These are phyloP conservation scores for Suillus lakei DNA, from an alignment of 768 basidiomycete genomes.

Conservation along the genomic window DNA sequence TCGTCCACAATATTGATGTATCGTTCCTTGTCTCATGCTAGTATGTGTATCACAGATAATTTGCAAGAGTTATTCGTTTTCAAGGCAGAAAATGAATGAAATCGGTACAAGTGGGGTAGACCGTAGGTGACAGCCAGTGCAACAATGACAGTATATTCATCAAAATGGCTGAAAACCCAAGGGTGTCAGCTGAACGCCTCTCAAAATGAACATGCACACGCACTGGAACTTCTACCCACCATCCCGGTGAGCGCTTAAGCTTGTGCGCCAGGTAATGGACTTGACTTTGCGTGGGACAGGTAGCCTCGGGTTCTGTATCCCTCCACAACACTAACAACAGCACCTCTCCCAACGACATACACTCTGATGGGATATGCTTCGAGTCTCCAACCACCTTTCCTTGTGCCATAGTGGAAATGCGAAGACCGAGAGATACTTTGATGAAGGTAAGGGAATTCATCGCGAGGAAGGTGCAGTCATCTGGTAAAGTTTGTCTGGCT, in stretches of 20 bases:
- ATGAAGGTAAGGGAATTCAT: not conserved
- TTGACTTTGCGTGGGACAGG: not conserved
- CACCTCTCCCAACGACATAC: not conserved
- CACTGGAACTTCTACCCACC: not conserved
- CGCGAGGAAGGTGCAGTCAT: not conserved
- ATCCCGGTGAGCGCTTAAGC: slow-evolving; percentile 2
- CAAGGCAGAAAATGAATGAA: not conserved
- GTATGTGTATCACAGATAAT: not conserved
- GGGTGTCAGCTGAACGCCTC: not conserved
- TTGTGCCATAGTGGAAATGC: not conserved
- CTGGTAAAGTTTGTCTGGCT: not conserved
- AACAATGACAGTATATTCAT: no score
- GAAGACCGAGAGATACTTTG: not conserved
- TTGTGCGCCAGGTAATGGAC: not conserved
- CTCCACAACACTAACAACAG: slow-evolving; percentile 1
- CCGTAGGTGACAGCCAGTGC: not conserved
- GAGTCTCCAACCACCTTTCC: not conserved
- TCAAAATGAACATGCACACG: not conserved
- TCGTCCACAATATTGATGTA: no score
- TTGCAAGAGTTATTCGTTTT: not conserved
- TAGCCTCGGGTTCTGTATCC: not conserved
- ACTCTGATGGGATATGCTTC: not conserved
- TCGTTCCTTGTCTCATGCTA: not conserved
- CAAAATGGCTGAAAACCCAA: not conserved
- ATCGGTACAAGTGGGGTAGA: not conserved